These are phyloP conservation scores for Eragrostis curvula DNA, from an alignment of 176 grass and related monocot genomes.

Conservation along the genomic window DNA sequence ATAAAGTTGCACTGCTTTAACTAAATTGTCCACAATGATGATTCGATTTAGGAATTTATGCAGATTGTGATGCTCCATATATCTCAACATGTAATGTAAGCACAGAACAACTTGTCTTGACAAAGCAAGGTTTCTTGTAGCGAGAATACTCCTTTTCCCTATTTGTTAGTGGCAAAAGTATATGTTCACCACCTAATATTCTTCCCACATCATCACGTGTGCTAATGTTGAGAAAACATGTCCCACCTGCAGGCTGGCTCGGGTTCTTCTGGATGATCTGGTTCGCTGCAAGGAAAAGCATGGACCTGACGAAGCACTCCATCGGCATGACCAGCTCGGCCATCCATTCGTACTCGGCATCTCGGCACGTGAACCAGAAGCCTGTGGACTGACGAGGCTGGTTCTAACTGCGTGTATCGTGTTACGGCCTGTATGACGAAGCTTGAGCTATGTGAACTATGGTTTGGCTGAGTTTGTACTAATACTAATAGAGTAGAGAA, in stretches of 20 bases:
- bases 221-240: neutral
- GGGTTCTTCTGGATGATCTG: conserved; percentile 84
- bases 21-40: neutral
- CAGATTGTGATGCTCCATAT: conserved; percentile 29
- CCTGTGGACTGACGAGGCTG: neutral
- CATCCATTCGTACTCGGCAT: conserved; percentile 62
- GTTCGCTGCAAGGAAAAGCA: conserved; percentile 68
- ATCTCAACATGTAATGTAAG: neutral
- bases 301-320: conserved; percentile 72
- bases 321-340: conserved; percentile 63
- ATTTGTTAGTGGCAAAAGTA: neutral
- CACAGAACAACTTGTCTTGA: neutral
- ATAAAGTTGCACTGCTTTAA: conserved; percentile 31
- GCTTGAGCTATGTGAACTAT: conserved; percentile 27
- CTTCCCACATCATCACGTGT: neutral
- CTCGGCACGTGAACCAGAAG: conserved; percentile 44
- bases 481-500: neutral
- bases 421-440: neutral
- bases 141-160: neutral
- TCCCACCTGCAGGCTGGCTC: conserved; percentile 67
- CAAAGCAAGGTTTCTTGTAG: conserved; percentile 2
- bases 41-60: conserved; percentile 3
- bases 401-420: too few relatives aligned
- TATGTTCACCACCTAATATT: neutral
- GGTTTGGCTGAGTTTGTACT: conserved; percentile 23